Evolutionary conservation across 257 asterid genomes (phyloP), one percentile per base, ranked within the genome.

Genomic region (Striga asiatica): DNA sequence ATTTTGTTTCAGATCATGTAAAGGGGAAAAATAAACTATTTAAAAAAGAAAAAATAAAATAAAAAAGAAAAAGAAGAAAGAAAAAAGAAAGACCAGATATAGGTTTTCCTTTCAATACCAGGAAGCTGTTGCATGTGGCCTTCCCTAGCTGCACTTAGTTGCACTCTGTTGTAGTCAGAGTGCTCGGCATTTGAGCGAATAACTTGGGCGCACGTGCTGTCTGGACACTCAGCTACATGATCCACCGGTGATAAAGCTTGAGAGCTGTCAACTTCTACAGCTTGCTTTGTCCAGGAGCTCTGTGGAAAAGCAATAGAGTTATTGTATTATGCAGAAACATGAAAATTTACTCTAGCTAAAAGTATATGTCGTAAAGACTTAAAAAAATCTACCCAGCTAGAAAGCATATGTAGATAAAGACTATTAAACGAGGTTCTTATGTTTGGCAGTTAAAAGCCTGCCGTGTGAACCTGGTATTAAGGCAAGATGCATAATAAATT

Each of bases 231-330:
- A 52, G 74, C 74, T 34, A 61, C 74, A 61, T 73, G 82, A 70
- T 76, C 67, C 60, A 57, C 37, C 61, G 84, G 84, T 61, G 83
- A 75, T 45, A 61, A 53, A 68, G 71, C 72, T 76, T 65, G 77
- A 64, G 84, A 70, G 81, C 81, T 70, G 42, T 77, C 85, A 68
- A 69, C 74, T 66, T 79, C 86, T 54, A 68, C 76, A 62, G 78
- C 93, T 63, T 79, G 85, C 64, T 85, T 83, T 34, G 86, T 81
- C 95, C 94, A 85, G 38, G 89, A 83, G 69, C 81, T 83, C 96
- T 85, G 84, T 31, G 7, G 32, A 27, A 61, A 29, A 71, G 70
- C 50, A 54, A 46, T 32, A 43, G 38, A 10, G 31, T 65, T 14
- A 49, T 29, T n/a, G n/a, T n/a, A n/a, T n/a, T n/a, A n/a, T n/a